Conservation (phyloP, 2,329 filamentous ascomycete genomes). For the Cladophialophora immunda region DNA sequence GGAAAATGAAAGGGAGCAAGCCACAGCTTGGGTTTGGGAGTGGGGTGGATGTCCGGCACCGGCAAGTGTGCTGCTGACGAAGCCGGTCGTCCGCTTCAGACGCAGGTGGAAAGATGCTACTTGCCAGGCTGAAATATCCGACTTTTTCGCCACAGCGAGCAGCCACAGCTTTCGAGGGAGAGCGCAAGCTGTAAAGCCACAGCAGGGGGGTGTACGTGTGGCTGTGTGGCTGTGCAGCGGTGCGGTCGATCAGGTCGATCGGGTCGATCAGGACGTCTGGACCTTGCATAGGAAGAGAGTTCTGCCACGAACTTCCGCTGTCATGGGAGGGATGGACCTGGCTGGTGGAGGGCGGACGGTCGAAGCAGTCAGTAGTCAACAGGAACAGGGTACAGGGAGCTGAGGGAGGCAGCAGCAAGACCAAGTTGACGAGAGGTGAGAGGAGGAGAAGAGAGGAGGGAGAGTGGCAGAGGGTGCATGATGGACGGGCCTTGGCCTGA, state of each 20-base stretch:
- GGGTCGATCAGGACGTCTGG: slow-evolving; percentile 24
- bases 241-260: slow-evolving; percentile 29
- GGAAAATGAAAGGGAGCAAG: slow-evolving; percentile 15
- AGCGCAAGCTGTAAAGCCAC: background rate
- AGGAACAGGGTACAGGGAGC: slow-evolving; percentile 13
- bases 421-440: background rate
- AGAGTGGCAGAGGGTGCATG: slow-evolving; percentile 10
- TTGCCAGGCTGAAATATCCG: slow-evolving; percentile 1
- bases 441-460: background rate
- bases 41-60: background rate
- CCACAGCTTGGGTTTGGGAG: slow-evolving; percentile 8
- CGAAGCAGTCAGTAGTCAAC: slow-evolving; percentile 9
- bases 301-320: slow-evolving; percentile 3
- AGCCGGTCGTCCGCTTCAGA: background rate
- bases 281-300: slow-evolving; percentile 5
- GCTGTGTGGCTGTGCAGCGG: slow-evolving; percentile 19
- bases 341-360: slow-evolving; percentile 1
- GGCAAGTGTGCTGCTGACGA: slow-evolving; percentile 3
- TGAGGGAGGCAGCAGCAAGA: background rate
- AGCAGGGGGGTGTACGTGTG: slow-evolving; percentile 16
- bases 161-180: slow-evolving; percentile 16
- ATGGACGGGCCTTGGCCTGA: slow-evolving; percentile 9
- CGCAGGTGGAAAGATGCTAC: background rate
- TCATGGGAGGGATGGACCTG: slow-evolving; percentile 18
- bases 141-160: slow-evolving; percentile 8